A percentile compares a stretch with the other conserved stretches of the same genome.
Conservation (phyloP, 148 eudicot genomes). For the Chenopodium formosanum region DNA sequence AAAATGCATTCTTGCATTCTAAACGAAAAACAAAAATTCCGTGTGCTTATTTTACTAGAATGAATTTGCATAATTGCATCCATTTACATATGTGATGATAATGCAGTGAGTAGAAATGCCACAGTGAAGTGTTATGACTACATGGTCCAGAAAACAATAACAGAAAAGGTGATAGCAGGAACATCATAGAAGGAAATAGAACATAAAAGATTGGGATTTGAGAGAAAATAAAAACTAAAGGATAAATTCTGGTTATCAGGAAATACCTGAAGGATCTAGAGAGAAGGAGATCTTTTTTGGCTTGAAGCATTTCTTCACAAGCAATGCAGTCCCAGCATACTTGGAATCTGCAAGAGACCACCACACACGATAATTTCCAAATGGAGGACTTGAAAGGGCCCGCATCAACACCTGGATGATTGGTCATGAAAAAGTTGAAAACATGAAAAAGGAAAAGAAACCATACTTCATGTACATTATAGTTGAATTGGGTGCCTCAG, state of each 20-base stretch:
- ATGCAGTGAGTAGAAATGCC: not conserved
- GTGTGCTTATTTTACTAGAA: not conserved
- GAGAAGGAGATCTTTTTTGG: slow-evolving; percentile 80
- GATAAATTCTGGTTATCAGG: not conserved
- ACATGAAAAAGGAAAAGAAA: not conserved
- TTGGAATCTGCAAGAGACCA: slow-evolving; percentile 98
- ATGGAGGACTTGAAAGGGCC: slow-evolving; percentile 76
- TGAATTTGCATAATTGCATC: not conserved
- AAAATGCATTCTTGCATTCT: not conserved
- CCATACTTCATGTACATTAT: not conserved
- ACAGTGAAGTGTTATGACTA: not conserved
- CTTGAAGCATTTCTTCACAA: slow-evolving; percentile 75
- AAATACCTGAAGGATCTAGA: slow-evolving; percentile 68
- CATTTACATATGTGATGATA: not conserved
- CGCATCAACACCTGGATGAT: slow-evolving; percentile 74
- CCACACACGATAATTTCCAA: slow-evolving; percentile 78
- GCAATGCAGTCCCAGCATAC: slow-evolving; percentile 96
- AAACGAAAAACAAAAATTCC: not conserved
- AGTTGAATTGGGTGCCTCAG: too few species aligned
- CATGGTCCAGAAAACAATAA: not conserved
- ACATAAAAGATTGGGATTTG: not conserved
- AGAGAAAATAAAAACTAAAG: not conserved
- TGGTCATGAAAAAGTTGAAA: slow-evolving; percentile 12
- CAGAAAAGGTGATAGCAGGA: not conserved
- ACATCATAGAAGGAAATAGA: not conserved